Percentiles rank a stretch among this genome's conserved stretches.
Conservation (phyloP, 2,329 filamentous ascomycete genomes). For the Pseudopithomyces chartarum region DNA sequence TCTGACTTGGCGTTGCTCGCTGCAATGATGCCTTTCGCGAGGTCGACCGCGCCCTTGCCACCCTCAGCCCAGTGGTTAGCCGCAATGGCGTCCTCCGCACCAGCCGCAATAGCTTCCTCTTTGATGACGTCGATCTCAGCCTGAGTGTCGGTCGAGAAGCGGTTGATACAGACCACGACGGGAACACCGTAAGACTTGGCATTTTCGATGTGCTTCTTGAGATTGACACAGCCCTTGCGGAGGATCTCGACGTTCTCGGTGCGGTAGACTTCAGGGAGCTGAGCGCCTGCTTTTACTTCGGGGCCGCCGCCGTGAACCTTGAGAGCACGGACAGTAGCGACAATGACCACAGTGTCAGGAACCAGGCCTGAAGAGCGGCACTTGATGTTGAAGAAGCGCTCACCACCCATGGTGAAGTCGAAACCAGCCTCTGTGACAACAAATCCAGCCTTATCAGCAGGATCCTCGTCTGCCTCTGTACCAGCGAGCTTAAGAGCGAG, state of each 20-base stretch:
- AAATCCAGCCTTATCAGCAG: slow-evolving; percentile 82
- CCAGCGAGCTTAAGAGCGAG: slow-evolving; percentile 94
- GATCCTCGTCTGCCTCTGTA: slow-evolving; percentile 88
- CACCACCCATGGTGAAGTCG: slow-evolving; percentile 99
- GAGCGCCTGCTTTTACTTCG: slow-evolving; percentile 84
- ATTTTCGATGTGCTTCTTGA: slow-evolving; percentile 93
- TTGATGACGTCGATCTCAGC: slow-evolving; percentile 88
- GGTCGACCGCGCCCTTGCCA: slow-evolving; percentile 84
- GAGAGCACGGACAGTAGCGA: slow-evolving; percentile 91
- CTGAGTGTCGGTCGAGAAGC: slow-evolving; percentile 90
- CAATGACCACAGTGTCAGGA: slow-evolving; percentile 91
- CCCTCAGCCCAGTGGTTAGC: slow-evolving; percentile 98
- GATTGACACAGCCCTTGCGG: slow-evolving; percentile 86
- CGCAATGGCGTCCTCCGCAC: slow-evolving; percentile 90
- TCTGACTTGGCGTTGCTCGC: slow-evolving; percentile 77
- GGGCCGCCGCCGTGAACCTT: slow-evolving; percentile 97
- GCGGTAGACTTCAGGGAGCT: slow-evolving; percentile 86
- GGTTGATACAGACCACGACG: slow-evolving; percentile 96
- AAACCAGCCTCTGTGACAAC: slow-evolving; percentile 97
- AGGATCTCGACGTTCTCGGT: slow-evolving; percentile 93
- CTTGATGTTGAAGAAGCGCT: slow-evolving; percentile 99
- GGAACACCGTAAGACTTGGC: slow-evolving; percentile 88
- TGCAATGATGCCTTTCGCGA: slow-evolving; percentile 84
- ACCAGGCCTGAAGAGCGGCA: slow-evolving; percentile 91
- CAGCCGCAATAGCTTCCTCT: slow-evolving; percentile 88